Conservation (phyloP, 1,284 basidiomycete species). For the Pyrrhoderma noxium region DNA sequence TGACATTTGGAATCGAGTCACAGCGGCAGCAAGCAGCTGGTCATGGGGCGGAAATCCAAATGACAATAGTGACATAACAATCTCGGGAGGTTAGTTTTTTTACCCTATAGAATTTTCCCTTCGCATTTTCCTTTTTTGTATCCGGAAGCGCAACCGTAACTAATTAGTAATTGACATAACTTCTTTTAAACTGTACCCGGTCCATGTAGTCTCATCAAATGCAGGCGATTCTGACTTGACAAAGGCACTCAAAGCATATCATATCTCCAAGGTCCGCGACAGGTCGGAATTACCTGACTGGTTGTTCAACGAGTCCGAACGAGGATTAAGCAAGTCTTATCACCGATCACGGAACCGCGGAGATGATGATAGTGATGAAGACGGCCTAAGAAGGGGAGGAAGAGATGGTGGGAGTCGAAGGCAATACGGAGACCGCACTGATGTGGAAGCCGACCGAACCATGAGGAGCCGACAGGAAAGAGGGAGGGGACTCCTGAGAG, state of each 20-base stretch:
- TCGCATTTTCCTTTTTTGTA: no score
- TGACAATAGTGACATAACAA: not conserved
- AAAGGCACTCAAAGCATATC: constrained; percentile 60
- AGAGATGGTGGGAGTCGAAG: not conserved
- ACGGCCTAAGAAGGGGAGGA: not conserved
- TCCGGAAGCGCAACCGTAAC: no score
- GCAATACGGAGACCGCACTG: not conserved
- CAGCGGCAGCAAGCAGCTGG: constrained; percentile 29
- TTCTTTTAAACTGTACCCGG: no score
- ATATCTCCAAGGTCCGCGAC: constrained; percentile 50
- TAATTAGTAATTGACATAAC: no score
- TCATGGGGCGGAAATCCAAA: constrained; percentile 3
- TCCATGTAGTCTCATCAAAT: not conserved
- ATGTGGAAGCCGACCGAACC: not conserved
- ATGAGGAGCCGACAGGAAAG: not conserved
- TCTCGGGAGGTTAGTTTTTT: constrained; percentile 8
- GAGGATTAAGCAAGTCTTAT: constrained; percentile 21
- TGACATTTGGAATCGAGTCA: constrained; percentile 49
- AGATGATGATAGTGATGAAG: not conserved
- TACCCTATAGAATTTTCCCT: no score
- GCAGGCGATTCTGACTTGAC: constrained; percentile 49
- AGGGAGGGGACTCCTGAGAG: constrained; percentile 1
- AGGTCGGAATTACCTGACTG: constrained; percentile 57
- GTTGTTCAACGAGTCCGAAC: constrained; percentile 57
- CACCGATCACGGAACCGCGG: not conserved